Evolutionary conservation across 2,329 filamentous ascomycete genomes (phyloP).

Genomic region (Cladosporium halotolerans): DNA sequence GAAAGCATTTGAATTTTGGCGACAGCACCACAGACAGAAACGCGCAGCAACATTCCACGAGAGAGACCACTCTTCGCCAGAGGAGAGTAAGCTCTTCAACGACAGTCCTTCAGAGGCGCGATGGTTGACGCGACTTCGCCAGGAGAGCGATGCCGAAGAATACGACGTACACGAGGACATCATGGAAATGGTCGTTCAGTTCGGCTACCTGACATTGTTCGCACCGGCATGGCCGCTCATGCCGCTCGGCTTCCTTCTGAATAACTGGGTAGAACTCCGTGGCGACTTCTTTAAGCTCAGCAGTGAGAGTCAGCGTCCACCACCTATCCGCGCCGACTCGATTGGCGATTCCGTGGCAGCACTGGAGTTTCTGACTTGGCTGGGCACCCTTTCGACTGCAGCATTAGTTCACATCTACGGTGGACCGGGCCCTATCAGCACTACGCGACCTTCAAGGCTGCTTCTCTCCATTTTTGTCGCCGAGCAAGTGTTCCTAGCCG

Average conservation of each 20-base stretch:
- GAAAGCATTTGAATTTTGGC: conserved; percentile 52
- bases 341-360: conserved; percentile 89
- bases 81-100: conserved; percentile 39
- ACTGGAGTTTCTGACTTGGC: conserved; percentile 85
- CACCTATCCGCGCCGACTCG: conserved; percentile 82
- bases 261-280: conserved; percentile 93
- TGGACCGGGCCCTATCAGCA: conserved; percentile 62
- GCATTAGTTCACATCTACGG: conserved; percentile 84
- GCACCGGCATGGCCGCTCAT: conserved; percentile 94
- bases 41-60: conserved; percentile 68
- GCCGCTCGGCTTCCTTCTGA: conserved; percentile 77
- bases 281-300: conserved; percentile 94
- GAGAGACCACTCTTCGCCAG: conserved; percentile 51
- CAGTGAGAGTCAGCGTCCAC: conserved; percentile 78
- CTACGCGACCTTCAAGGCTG: conserved; percentile 57
- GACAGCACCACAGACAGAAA: conserved; percentile 67
- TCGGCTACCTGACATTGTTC: conserved; percentile 84
- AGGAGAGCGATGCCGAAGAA: conserved; percentile 73
- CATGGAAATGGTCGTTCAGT: conserved; percentile 80
- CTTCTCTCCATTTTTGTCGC: conserved; percentile 76
- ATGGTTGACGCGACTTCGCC: conserved; percentile 74
- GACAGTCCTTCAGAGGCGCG: conserved; percentile 70
- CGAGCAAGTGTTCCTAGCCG: conserved; percentile 79
- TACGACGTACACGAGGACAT: conserved; percentile 94
- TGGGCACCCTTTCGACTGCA: conserved; percentile 80